Percentiles rank a stretch among this genome's conserved stretches.
phyloP scores from a whole-genome alignment of 306 rosid genomes.

The Prunus padus region DNA sequence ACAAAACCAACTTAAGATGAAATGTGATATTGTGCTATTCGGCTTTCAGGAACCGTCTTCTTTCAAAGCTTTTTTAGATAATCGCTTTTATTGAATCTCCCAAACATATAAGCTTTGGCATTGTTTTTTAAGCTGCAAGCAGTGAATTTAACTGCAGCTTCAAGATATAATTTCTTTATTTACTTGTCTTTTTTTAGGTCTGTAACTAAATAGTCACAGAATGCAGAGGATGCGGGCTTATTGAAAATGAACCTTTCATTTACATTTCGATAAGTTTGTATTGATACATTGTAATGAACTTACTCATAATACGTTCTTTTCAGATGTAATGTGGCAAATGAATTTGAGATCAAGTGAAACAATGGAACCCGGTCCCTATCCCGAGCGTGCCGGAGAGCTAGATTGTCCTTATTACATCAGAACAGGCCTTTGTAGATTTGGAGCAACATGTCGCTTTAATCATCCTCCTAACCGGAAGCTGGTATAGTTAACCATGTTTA shows the following conservation, averaged over 20 bases:
- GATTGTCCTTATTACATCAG: slow-evolving; percentile 96
- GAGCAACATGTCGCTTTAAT: slow-evolving; percentile 91
- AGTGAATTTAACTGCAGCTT: not conserved
- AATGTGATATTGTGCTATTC: not conserved
- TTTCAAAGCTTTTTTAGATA: not conserved
- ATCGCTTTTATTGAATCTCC: not conserved
- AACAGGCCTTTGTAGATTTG: slow-evolving; percentile 96
- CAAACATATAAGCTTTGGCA: not conserved
- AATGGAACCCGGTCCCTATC: slow-evolving; percentile 87
- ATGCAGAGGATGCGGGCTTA: not conserved
- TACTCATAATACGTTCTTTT: slow-evolving; percentile 31
- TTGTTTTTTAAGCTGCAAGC: slow-evolving; percentile 8
- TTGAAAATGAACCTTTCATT: slow-evolving; percentile 5
- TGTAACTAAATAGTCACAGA: not conserved
- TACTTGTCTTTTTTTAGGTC: too few relatives aligned
- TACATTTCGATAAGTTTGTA: slow-evolving; percentile 1
- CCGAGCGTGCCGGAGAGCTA: slow-evolving; percentile 90
- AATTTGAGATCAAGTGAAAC: slow-evolving; percentile 81
- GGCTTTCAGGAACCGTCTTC: not conserved
- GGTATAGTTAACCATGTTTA: slow-evolving; percentile 52
- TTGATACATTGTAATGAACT: slow-evolving; percentile 18
- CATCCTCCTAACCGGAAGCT: slow-evolving; percentile 95
- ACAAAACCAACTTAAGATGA: not conserved
- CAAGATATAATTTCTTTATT: not conserved
- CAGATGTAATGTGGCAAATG: slow-evolving; percentile 98